Conservation (phyloP, 495 filamentous ascomycete genomes). For the Endocarpon pusillum region DNA sequence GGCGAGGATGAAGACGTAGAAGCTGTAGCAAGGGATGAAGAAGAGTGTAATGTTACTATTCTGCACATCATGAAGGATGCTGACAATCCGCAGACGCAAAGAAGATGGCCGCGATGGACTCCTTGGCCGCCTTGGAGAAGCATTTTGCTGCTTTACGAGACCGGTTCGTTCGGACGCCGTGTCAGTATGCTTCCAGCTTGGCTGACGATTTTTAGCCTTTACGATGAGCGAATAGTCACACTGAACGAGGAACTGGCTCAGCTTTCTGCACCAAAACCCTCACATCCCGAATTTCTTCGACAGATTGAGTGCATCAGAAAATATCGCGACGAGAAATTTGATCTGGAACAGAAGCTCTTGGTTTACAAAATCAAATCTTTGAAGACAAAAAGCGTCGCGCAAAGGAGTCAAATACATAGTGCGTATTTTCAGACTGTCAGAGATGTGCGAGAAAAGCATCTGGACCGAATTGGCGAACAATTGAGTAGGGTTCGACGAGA, state of each 20-base stretch:
- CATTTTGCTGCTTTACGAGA: conserved; percentile 74
- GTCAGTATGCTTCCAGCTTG: neutral
- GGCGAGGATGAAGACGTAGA: conserved; percentile 34
- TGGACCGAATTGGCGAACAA: conserved; percentile 63
- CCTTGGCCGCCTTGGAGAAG: conserved; percentile 58
- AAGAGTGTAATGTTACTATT: conserved; percentile 50
- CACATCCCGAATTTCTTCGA: conserved; percentile 75
- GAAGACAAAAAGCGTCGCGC: conserved; percentile 55
- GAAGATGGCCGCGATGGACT: conserved; percentile 67
- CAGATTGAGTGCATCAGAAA: conserved; percentile 73
- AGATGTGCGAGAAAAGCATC: conserved; percentile 60
- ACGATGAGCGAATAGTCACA: conserved; percentile 68
- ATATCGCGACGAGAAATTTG: conserved; percentile 60
- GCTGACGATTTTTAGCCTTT: conserved; percentile 40
- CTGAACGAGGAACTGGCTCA: conserved; percentile 71
- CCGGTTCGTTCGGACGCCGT: conserved; percentile 40
- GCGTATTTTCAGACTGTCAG: conserved; percentile 75
- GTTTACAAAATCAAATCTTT: conserved; percentile 56
- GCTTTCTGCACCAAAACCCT: conserved; percentile 54
- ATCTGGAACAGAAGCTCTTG: conserved; percentile 51
- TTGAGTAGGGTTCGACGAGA: conserved; percentile 88
- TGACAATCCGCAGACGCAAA: conserved; percentile 47
- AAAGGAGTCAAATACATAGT: conserved; percentile 63
- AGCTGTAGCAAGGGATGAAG: conserved; percentile 39
- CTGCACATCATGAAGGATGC: conserved; percentile 8